Percentiles rank a stretch among this genome's conserved stretches.
Evolutionary conservation across 2,329 filamentous ascomycete genomes (phyloP).

Genomic region (Fusarium irregulare): DNA sequence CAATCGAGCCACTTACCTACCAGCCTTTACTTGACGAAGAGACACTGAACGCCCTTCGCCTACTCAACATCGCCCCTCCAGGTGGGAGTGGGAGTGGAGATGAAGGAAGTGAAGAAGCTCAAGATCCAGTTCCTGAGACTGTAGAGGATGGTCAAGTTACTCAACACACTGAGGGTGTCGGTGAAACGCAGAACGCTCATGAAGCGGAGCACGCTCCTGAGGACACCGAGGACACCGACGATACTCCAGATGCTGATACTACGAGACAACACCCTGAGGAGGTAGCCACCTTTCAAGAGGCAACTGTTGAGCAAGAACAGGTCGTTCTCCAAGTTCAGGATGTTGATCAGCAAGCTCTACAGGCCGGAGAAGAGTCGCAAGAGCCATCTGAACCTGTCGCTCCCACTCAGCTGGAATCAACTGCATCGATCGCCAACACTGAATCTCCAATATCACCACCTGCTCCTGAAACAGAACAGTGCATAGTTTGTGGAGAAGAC

Average conservation of each 20-base stretch:
- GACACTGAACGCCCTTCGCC: neutral
- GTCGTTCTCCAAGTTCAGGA: too few relatives aligned
- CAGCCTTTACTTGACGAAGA: neutral
- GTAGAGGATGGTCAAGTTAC: neutral
- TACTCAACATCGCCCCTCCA: neutral
- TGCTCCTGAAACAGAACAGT: neutral
- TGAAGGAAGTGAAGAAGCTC: neutral
- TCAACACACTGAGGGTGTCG: neutral
- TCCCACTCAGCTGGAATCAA: too few relatives aligned
- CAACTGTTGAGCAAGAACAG: neutral
- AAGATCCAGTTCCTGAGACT: too few relatives aligned
- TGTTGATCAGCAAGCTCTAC: too few relatives aligned
- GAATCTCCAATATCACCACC: neutral
- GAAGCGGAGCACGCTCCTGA: too few relatives aligned
- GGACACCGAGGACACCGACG: neutral
- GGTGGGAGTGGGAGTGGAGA: accelerated
- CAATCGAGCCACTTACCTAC: neutral
- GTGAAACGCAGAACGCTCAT: too few relatives aligned
- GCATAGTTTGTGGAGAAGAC: neutral
- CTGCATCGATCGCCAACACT: neutral
- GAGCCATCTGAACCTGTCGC: neutral
- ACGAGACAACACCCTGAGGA: neutral
- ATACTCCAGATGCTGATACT: too few relatives aligned
- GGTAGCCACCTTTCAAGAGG: neutral
- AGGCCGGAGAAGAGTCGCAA: too few relatives aligned